Evolutionary conservation across 2,329 filamentous ascomycete species (phyloP), one percentile per base, ranked within the genome.

Genomic region (Aureobasidium sp.): DNA sequence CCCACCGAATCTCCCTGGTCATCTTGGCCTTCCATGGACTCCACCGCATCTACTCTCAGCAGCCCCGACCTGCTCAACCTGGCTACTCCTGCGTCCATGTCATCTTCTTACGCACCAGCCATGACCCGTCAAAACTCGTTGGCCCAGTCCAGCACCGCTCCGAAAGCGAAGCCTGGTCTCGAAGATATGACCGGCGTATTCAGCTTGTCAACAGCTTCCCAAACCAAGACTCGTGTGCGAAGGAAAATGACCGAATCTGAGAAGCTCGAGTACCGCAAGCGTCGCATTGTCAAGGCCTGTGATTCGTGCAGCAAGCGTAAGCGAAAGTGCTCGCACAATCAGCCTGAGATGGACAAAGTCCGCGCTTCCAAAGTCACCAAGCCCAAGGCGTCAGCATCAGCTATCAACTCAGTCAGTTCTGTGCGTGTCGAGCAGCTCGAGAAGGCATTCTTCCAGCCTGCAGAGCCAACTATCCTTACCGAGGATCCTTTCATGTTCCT

Each of bases 231-330:
- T 53, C 60, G 62, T 40, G 55, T 64, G 22, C 55, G 66, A 27
- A 58, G 66, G 19, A 69, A 68, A 58, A 69, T 69, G 66, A 69
- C 66, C 47, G 66, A 66, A 38, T 62, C 64, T 3, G 66, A 69
- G 55, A 68, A 68, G 60, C 57, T 61, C 42, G 66, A 69, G 59
- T 69, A 69, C 59, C 64, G 66, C 24, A 67, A 68, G 54, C 64
- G 66, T 25, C 57, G 66, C 32, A 66, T 67, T 16, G 66, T 66
- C 11, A 67, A 67, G 54, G 66, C 66, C 7, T 69, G 66, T 57
- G 64, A 67, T 10, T 63, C 64, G 56, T 69, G 66, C 57, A 61
- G 62, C 22, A 63, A 64, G 57, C 61, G 66, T 5, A 69, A 69
- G 59, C 61, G 66, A 29, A 68, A 68, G 48, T 58, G 56, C 48